Conservation (phyloP, 805 yeast genomes). For the Metschnikowia similis region DNA sequence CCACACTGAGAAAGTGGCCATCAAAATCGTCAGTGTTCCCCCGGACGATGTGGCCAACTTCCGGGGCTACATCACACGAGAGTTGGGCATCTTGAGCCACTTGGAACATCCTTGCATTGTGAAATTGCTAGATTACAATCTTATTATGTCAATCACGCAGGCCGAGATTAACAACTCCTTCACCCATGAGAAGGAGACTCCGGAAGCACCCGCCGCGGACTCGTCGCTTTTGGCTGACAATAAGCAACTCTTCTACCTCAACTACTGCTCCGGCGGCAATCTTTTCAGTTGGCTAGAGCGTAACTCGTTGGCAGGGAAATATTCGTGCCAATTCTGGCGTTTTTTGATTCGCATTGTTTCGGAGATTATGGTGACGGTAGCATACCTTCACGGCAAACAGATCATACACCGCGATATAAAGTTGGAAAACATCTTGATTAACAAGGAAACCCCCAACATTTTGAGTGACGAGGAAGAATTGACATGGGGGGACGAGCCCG, state of each 20-base stretch:
- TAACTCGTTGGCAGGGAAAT: conserved; percentile 15
- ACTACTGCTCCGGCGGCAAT: conserved; percentile 84
- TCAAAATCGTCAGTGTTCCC: conserved; percentile 57
- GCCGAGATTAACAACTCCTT: conserved; percentile 21
- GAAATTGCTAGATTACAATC: conserved; percentile 49
- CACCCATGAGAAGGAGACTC: not conserved
- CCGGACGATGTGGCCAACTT: conserved; percentile 24
- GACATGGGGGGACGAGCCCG: conserved; percentile 18
- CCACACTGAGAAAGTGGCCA: conserved; percentile 46
- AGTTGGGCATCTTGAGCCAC: conserved; percentile 57
- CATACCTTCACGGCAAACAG: conserved; percentile 59
- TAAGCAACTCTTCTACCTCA: conserved; percentile 53
- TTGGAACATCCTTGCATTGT: conserved; percentile 70
- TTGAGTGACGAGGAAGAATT: conserved; percentile 6
- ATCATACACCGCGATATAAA: conserved; percentile 91
- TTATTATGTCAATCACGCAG: conserved; percentile 23
- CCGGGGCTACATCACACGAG: conserved; percentile 49
- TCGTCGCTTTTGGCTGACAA: conserved; percentile 16
- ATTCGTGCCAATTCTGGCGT: conserved; percentile 33
- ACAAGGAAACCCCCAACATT: conserved; percentile 13
- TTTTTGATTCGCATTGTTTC: conserved; percentile 60
- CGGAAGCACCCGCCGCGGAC: not conserved
- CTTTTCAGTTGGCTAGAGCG: conserved; percentile 54
- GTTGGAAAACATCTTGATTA: conserved; percentile 73
- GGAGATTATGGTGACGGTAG: conserved; percentile 65